Evolutionary conservation across 768 basidiomycete genomes (phyloP), one percentile per base, ranked within the genome.

Genomic region (Collybia nuda): DNA sequence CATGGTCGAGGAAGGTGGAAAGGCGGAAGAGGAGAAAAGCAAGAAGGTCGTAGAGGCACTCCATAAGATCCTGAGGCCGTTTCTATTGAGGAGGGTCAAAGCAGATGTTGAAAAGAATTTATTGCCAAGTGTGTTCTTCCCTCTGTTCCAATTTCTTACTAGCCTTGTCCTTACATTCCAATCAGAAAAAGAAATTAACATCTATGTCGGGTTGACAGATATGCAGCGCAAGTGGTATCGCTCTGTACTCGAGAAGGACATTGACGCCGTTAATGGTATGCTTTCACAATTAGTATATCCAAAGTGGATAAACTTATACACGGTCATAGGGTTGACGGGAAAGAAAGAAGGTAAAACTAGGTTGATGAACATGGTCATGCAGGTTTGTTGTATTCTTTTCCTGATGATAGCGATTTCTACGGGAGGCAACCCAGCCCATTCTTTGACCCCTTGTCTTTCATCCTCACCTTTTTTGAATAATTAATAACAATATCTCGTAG

Each of bases 171-270:
- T 44, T 15, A 35, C 35, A 22, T 14, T 22, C 1, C 11, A 2
- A 44, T 44, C 57, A 92, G 90, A 98, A 73, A 98, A 98, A 74
- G 97, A 98, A 62, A 94, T 98, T 66, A 99, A 98, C 61, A 93
- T 98, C 39, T 99, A 98, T 51, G 90, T 99, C 44, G 95, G 95
- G 44, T 80, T 98, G 52, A 89, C 93, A 6, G 94, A 97, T 19
- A 94, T 99, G 93, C 97, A 99, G 65, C 75, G 93, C 23, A 98
- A 95, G 64, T 98, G 96, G 97, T 98, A 99, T 68, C 86, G 93
- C 24, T 90, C 85, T 2, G 88, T 99, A 6, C 69, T 98, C 50
- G 94, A 98, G 71, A 98, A 98, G 72, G 96, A 98, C 64, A 98
- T 99, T 49, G 96, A 98, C 62, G 96, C 96, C 7, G 97, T 99